Base-by-base conservation (phyloP, 768 basidiomycete species). In the Amanita molliuscula region DNA sequence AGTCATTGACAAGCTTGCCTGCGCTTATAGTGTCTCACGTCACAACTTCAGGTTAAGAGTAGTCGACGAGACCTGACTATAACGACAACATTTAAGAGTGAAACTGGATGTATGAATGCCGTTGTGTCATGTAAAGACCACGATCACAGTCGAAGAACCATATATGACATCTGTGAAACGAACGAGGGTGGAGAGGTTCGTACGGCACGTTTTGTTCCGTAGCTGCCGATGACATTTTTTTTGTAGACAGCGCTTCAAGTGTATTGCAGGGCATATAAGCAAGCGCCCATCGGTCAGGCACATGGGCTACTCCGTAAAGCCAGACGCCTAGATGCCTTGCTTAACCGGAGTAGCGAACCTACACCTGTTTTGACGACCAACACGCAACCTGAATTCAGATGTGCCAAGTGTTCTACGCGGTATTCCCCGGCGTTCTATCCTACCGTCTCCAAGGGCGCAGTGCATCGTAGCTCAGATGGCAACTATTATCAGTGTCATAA, bases 221-320 rank as follows among this genome's bases (percentile, higher is more conserved):
- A 18, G 38, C 28, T n/a, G 5, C n/a, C 20, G 25, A 44, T 46
- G 10, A 53, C 48, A 47, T 21, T 37, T 16, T 16, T 31, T 46
- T 20, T 56, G 34, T 55, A 96, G 93, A 91, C 90, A 8, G 88
- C 91, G 0, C 74, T 97, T 16, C 91, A 96, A 66, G 81, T 88
- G 10, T 98, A 88, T 62, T 84, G 84, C 47, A 78, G 78, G 53
- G 74, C 78, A 9, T 94, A 92, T 72, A 98, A 98, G 64, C 84
- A 84, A 58, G 82, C 84, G 6, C 71, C 74, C 1, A 68, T 82
- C 2, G 70, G 71, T 10, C 82, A 87, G 57, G 81, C 89, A 1
- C 91, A 95, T 62, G 87, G 81, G 2, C 75, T 94, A 5, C 76
- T 96, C 21, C 87, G 95, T 45, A 94, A 94, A 65, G 93, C 93